A percentile compares a stretch with the other conserved stretches of the same genome.
Conservation (phyloP, 2,329 filamentous ascomycete genomes). For the Xylaria sp. region DNA sequence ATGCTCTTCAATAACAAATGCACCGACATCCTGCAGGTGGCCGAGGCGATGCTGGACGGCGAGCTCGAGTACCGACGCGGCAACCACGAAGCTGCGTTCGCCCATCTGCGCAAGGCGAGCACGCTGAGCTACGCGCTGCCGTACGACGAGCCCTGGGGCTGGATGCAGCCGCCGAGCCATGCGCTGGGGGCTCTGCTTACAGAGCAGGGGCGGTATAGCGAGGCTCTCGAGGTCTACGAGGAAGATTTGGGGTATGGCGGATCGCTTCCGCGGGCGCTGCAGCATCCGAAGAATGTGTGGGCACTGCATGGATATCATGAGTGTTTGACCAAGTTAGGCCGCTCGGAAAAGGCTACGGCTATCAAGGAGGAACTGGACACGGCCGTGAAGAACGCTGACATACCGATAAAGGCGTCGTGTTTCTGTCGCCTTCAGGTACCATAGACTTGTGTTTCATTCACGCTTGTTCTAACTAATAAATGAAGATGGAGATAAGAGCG, state of each 20-base stretch:
- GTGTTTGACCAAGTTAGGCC: conserved; percentile 63
- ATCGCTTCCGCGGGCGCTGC: conserved; percentile 66
- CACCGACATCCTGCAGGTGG: conserved; percentile 66
- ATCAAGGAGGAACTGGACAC: conserved; percentile 36
- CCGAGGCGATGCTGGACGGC: conserved; percentile 71
- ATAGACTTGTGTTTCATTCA: neutral
- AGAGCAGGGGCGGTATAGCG: conserved; percentile 65
- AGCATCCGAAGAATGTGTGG: conserved; percentile 78
- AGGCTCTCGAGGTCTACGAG: conserved; percentile 62
- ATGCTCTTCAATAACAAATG: conserved; percentile 73
- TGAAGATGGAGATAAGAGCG: neutral
- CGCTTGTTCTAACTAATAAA: neutral
- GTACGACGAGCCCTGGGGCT: conserved; percentile 79
- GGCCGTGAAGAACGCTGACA: conserved; percentile 37
- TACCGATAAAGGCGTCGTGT: conserved; percentile 45
- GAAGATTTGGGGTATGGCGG: conserved; percentile 66
- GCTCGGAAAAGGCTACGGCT: conserved; percentile 45
- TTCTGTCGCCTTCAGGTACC: conserved; percentile 40
- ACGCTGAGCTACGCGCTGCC: conserved; percentile 65
- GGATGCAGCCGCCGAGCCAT: conserved; percentile 78
- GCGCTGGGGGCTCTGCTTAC: conserved; percentile 72
- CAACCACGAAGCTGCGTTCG: conserved; percentile 64
- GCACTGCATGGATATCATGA: conserved; percentile 75
- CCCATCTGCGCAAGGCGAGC: conserved; percentile 62
- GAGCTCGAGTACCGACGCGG: conserved; percentile 73